Percentiles rank a stretch among this genome's conserved stretches.
phyloP scores from a whole-genome alignment of 2,329 filamentous ascomycete species.

The Talaromyces atroroseus region DNA sequence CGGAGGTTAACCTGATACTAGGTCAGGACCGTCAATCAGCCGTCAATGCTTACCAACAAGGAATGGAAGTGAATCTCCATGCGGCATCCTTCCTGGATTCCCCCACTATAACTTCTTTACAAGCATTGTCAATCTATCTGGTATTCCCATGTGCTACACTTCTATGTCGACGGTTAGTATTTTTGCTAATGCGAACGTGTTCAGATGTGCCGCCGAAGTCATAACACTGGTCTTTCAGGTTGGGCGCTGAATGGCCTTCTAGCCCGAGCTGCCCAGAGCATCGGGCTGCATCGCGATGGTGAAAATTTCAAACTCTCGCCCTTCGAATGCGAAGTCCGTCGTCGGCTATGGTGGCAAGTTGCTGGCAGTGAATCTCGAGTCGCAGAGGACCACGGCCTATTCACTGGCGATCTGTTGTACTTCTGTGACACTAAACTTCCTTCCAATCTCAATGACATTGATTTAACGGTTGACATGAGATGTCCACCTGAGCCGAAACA shows the following conservation, averaged over 20 bases:
- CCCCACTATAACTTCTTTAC: slow-evolving; percentile 24
- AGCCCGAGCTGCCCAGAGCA: slow-evolving; percentile 46
- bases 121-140: slow-evolving; percentile 29
- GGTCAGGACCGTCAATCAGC: slow-evolving; percentile 11
- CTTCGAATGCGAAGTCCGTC: slow-evolving; percentile 49
- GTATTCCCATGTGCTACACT: slow-evolving; percentile 15
- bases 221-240: slow-evolving; percentile 7
- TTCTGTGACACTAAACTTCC: slow-evolving; percentile 51
- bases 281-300: slow-evolving; percentile 48
- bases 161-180: neutral
- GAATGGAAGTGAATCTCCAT: slow-evolving; percentile 31
- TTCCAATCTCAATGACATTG: slow-evolving; percentile 51
- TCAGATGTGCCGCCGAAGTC: slow-evolving; percentile 9
- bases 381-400: slow-evolving; percentile 52
- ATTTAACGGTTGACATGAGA: slow-evolving; percentile 47
- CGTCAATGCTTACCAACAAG: slow-evolving; percentile 11
- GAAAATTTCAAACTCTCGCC: slow-evolving; percentile 43
- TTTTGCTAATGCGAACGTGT: neutral
- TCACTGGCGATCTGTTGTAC: slow-evolving; percentile 44
- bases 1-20: slow-evolving; percentile 13
- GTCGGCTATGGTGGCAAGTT: slow-evolving; percentile 52
- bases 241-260: slow-evolving; percentile 49
- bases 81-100: slow-evolving; percentile 34
- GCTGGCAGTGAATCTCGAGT: slow-evolving; percentile 49
- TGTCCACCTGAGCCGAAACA: slow-evolving; percentile 43